These are phyloP conservation scores for Yamadazyma jaroonii DNA, from an alignment of 1,139 yeast genomes.

Conservation along the genomic window DNA sequence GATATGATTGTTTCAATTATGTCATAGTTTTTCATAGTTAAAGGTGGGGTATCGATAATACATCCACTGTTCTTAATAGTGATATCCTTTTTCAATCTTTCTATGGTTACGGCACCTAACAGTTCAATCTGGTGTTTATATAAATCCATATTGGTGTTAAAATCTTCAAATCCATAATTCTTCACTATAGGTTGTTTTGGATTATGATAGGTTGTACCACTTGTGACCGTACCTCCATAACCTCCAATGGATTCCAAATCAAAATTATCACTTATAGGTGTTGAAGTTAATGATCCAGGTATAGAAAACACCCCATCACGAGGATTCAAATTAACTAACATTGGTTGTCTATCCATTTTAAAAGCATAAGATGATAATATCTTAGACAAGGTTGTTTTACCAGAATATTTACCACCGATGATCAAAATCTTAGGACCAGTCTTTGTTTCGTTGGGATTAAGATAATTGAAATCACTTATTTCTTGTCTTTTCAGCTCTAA, in stretches of 20 bases:
- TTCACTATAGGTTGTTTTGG: constrained; percentile 87
- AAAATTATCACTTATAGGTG: constrained; percentile 75
- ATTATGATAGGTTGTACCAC: constrained; percentile 82
- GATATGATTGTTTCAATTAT: constrained; percentile 59
- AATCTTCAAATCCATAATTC: constrained; percentile 68
- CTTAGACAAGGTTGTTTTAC: constrained; percentile 76
- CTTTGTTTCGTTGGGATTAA: constrained; percentile 14
- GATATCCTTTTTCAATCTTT: constrained; percentile 58
- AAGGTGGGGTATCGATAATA: constrained; percentile 79
- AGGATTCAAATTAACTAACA: constrained; percentile 83
- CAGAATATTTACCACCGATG: constrained; percentile 69
- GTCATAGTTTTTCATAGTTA: constrained; percentile 47
- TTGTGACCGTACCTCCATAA: constrained; percentile 79
- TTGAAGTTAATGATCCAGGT: constrained; percentile 86
- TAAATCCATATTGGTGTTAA: constrained; percentile 56
- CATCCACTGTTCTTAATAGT: constrained; percentile 55
- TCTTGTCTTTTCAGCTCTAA: constrained; percentile 60
- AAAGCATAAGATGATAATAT: constrained; percentile 73
- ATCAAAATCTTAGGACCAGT: constrained; percentile 69
- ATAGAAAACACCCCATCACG: constrained; percentile 71
- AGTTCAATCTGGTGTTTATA: constrained; percentile 56
- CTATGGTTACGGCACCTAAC: constrained; percentile 56
- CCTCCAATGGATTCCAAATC: constrained; percentile 72
- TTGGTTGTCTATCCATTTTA: constrained; percentile 61
- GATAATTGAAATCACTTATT: constrained; percentile 23